Evolutionary conservation across 2,329 filamentous ascomycete genomes (phyloP), one percentile per base, ranked within the genome.

Genomic region (Scedosporium dehoogii): DNA sequence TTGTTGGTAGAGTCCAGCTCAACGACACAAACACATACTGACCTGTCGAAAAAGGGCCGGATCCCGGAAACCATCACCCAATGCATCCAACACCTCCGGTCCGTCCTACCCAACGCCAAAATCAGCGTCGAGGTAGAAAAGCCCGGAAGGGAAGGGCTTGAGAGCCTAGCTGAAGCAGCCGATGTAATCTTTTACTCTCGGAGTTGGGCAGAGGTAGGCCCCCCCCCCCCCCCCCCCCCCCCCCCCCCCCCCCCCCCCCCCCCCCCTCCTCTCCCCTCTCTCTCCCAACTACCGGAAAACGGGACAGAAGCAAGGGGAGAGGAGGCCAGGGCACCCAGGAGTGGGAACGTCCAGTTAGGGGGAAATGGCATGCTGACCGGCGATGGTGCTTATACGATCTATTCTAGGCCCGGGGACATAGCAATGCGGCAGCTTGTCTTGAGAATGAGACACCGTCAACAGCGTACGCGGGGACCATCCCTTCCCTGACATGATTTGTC

Each of bases 101-200:
- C 69, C 53, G 68, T 68, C 29, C 74, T 77, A 61, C 79, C 78
- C 27, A 69, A 67, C 4, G 75, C 78, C 57, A 78, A 68, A 57
- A 75, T 91, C 69, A 91, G 88, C 70, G 84, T 91, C 61, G 89
- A 91, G 72, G 75, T 88, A 51, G 88, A 91, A 74, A 91, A 89
- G 70, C 87, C 88, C 2, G 79, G 78, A 12, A 80, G 88, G 10
- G 71, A 73, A 29, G 86, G 85, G 2, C 76, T 91, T 62, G 73
- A 77, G 59, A 76, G 82, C 29, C 78, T 90, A 58, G 86, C 86
- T 27, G 76, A 76, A 44, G 77, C 81, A 67, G 87, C 86, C 25
- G 85, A 91, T 69, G 80, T 89, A 18, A 83, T 91, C n/a, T 90
- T 91, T 71, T 91, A 87, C 73, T 89, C 88, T 12, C 83, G 81